Percentiles rank a stretch among this genome's conserved stretches.
Evolutionary conservation across 257 asterid genomes (phyloP).

Genomic region (Pogostemon cablin): DNA sequence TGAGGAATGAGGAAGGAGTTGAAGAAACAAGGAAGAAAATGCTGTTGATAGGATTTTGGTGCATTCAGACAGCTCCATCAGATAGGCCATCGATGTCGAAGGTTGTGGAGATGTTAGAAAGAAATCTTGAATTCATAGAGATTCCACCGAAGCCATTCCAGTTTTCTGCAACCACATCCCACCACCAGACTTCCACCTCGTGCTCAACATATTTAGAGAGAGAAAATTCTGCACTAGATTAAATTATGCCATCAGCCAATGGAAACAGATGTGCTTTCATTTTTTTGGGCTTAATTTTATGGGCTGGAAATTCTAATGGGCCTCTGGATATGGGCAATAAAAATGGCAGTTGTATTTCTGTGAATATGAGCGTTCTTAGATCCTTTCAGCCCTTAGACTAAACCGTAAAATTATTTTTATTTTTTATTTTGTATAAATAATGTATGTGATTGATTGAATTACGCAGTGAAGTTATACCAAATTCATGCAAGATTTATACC

Average conservation of each 20-base stretch:
- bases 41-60: constrained; percentile 51
- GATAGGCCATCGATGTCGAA: constrained; percentile 34
- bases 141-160: constrained; percentile 33
- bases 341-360: too few species aligned
- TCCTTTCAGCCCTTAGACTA: too few species aligned
- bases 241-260: background rate
- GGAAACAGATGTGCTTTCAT: too few species aligned
- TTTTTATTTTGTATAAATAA: too few species aligned
- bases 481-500: too few species aligned
- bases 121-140: constrained; percentile 34
- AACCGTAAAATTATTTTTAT: too few species aligned
- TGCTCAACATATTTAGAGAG: background rate
- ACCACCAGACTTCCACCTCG: constrained; percentile 21
- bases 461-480: too few species aligned
- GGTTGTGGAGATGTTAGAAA: constrained; percentile 50
- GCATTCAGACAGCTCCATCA: constrained; percentile 42
- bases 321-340: too few species aligned
- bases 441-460: too few species aligned
- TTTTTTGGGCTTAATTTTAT: too few species aligned
- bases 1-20: constrained; percentile 28
- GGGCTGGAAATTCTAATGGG: too few species aligned
- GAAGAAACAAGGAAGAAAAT: constrained; percentile 44
- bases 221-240: background rate
- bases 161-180: constrained; percentile 14
- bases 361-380: too few species aligned